Base-by-base conservation (phyloP, 2,329 filamentous ascomycete genomes). In the Chrysoporthe austroafricana region DNA sequence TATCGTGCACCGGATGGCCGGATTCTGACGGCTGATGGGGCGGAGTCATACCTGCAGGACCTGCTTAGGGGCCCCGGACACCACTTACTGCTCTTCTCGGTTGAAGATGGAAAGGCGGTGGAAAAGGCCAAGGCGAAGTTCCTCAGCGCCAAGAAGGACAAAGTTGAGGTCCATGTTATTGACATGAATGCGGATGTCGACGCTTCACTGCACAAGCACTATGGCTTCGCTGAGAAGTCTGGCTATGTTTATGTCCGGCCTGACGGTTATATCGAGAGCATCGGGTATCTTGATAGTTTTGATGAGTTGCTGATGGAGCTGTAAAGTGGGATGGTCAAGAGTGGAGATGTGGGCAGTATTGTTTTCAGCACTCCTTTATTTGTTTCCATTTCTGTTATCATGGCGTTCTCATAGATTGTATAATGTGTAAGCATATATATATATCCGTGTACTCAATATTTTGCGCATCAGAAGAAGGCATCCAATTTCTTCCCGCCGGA, bases 1-100 rank as follows among this genome's bases (percentile, higher is more conserved):
- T 81, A 85, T 71, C 79, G 85, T 16, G 75, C 82, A 4, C 79
- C 79, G 0, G 80, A 84, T 66, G 79, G 79, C 4, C 71, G 69
- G 61, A 39, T 80, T 1, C 34, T 50, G 56, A 68, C 54, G 13
- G 63, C 48, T 0, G 71, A 67, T 32, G 68, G 62, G 11, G 64
- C 65, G 16, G 69, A 71, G 62, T 69, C 62, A 44, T 73, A 68
- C n/a, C 36, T 80, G 14, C 72, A 76, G 48, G 70, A 67, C 18
- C 56, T 79, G 6, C 75, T 71, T 42, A 72, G 64, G 1, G 75
- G 76, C 2, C 64, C 68, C 4, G 62, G 60, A 8, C 72, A 78
- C 67, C 75, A 77, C 59, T 66, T 80, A 5, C 34, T 80, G 6
- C 64, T 80, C 9, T 80, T 80, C 65, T 73, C 75, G 3, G 76